These are phyloP conservation scores for Mortierella sp. DNA, from an alignment of 371 early-diverging fungal species.

Conservation along the genomic window DNA sequence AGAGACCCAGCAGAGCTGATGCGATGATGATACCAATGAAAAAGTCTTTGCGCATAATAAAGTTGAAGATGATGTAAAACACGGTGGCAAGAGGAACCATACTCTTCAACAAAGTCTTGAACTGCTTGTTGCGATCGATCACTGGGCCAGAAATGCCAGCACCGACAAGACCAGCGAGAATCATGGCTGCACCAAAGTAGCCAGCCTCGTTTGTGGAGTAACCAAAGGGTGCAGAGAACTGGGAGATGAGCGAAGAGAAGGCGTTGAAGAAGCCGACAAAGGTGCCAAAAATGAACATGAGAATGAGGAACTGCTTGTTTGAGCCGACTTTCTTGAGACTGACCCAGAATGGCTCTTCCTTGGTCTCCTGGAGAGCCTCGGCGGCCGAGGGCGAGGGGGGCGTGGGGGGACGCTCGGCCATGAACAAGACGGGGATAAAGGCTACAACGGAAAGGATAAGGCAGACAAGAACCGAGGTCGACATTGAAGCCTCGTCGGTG, in stretches of 20 bases:
- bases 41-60: conserved; percentile 62
- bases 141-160: conserved; percentile 67
- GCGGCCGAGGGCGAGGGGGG: conserved; percentile 62
- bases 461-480: conserved; percentile 61
- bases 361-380: conserved; percentile 38
- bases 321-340: conserved; percentile 62
- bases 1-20: conserved; percentile 62
- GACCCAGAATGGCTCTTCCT: conserved; percentile 60
- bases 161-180: conserved; percentile 68
- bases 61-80: conserved; percentile 61
- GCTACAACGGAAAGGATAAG: conserved; percentile 62
- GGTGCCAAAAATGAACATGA: conserved; percentile 67
- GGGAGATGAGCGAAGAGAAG: conserved; percentile 70
- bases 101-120: conserved; percentile 59
- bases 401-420: conserved; percentile 63
- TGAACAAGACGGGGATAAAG: conserved; percentile 62
- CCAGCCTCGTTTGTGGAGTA: conserved; percentile 71
- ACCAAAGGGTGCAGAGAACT: conserved; percentile 74
- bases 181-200: conserved; percentile 67
- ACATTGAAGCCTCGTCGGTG: conserved; percentile 54
- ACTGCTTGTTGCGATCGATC: conserved; percentile 65
- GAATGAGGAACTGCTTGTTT: conserved; percentile 67
- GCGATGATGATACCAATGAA: conserved; percentile 63
- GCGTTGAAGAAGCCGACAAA: conserved; percentile 76
- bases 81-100: conserved; percentile 65